phyloP scores from a whole-genome alignment of 192 early-diverging fungal species.

The Entrophospora sp. region DNA sequence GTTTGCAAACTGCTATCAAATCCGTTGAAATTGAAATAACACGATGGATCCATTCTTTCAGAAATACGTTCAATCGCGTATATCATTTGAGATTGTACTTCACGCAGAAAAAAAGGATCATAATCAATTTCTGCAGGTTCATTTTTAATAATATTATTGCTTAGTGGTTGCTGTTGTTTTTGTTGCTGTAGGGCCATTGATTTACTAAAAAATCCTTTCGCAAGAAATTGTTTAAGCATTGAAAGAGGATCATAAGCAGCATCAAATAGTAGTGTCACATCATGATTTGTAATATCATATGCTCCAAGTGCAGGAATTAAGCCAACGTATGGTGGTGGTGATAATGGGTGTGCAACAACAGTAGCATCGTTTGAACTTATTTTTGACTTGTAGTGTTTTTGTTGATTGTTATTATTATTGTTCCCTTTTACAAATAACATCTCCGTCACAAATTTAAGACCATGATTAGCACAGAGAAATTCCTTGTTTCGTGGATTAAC shows the following conservation, averaged over 20 bases:
- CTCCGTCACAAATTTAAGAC: constrained; percentile 30
- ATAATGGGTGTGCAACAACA: constrained; percentile 14
- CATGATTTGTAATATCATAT: constrained; percentile 31
- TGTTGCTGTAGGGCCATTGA: constrained; percentile 15
- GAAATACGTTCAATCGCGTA: constrained; percentile 36
- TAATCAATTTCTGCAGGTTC: constrained; percentile 21
- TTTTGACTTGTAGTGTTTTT: no score
- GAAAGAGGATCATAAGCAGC: constrained; percentile 33
- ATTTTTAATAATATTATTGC: no score
- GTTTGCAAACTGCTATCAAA: constrained; percentile 28
- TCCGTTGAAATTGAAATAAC: constrained; percentile 36
- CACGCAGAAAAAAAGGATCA: constrained; percentile 31
- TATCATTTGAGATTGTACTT: constrained; percentile 37
- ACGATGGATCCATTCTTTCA: constrained; percentile 33
- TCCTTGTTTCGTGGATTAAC: constrained; percentile 37
- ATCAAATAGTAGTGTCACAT: constrained; percentile 29
- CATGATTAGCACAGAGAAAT: constrained; percentile 26
- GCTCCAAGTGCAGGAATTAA: constrained; percentile 33
- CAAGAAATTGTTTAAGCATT: constrained; percentile 25
- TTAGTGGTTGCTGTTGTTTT: no score
- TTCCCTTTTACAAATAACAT: constrained; percentile 28
- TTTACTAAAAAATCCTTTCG: constrained; percentile 13
- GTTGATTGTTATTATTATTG: constrained; percentile 21
- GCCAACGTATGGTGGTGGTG: constrained; percentile 31
- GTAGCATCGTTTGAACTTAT: constrained; percentile 10